Conservation (phyloP, 768 basidiomycete species). For the Tephrocybe sp. region DNA sequence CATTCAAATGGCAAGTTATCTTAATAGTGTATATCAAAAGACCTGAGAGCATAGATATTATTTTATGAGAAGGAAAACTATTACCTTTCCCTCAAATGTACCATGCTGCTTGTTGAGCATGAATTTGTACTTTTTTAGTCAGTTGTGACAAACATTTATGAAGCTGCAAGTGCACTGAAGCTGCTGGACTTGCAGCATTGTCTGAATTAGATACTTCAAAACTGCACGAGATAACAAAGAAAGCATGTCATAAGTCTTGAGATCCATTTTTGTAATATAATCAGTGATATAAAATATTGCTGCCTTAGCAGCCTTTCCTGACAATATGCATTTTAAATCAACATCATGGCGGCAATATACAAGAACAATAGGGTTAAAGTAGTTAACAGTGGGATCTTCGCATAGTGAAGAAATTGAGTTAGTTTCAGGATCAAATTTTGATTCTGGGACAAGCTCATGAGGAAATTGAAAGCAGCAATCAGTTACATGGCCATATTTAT, state of each 20-base stretch:
- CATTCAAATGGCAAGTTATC: not conserved
- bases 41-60: constrained; percentile 24
- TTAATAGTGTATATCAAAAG: constrained; percentile 13
- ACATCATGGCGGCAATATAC: constrained; percentile 34
- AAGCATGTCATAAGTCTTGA: constrained; percentile 26
- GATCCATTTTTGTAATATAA: constrained; percentile 33
- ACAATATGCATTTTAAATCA: constrained; percentile 33
- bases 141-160: constrained; percentile 32
- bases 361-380: constrained; percentile 31
- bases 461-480: constrained; percentile 35
- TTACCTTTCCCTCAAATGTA: constrained; percentile 29
- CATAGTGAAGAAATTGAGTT: constrained; percentile 31
- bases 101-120: constrained; percentile 31
- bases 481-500: too few relatives aligned
- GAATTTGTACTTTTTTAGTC: too few relatives aligned
- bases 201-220: not conserved
- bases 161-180: constrained; percentile 21
- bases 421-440: constrained; percentile 27
- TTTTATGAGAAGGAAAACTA: constrained; percentile 25
- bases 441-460: constrained; percentile 27
- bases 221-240: constrained; percentile 25
- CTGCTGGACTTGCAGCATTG: not conserved
- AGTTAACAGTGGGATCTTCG: constrained; percentile 28
- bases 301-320: constrained; percentile 31
- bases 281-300: constrained; percentile 36